Base-by-base conservation (phyloP, 2,329 filamentous ascomycete genomes). In the Sodiomyces alkalinus region DNA sequence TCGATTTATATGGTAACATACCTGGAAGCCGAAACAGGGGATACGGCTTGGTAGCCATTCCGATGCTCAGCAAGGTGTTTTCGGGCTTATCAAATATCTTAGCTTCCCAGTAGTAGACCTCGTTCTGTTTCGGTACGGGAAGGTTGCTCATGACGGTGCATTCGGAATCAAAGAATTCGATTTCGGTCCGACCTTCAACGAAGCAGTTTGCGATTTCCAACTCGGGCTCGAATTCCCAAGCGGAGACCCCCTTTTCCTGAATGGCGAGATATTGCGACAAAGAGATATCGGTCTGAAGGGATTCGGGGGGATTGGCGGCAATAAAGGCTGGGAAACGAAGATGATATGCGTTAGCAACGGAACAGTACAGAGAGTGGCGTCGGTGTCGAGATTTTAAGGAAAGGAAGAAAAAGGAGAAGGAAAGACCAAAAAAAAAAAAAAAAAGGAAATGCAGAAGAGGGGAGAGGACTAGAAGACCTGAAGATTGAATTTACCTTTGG, bases 211-310 rank as follows among this genome's bases (percentile, higher is more conserved):
- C 90, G 41, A 96, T 94, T 55, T 98, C 90, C 19, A 96, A 60
- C 53, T 98, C 90, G n/a, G 90, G 90, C 52, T 96, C 90, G 46
- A 98, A 98, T 52, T 98, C 90, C 90, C 90, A 98, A 6, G 90
- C 90, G 5, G 90, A 93, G n/a, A 98, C 87, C 28, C 90, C 90
- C 54, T 98, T 98, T 60, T 98, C 90, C 58, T 98, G 90, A 40
- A 98, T 98, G 22, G 90, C 90, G 33, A 98, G 68, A 51, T 93
- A 96, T 51, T 98, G 90, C 19, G 90, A 96, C 38, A 98, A 60
- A 14, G 90, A 96, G 39, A 98, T 98, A 49, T 98, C 90, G 41
- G 90, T 96, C 46, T 90, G 85, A 33, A 87, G 61, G 6, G 90
- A 96, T 53, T 98, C 90, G 39, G 90, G 85, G 3, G 87, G 90